phyloP scores from a whole-genome alignment of 2,329 filamentous ascomycete genomes.

The Epichloe brachyelytri region DNA sequence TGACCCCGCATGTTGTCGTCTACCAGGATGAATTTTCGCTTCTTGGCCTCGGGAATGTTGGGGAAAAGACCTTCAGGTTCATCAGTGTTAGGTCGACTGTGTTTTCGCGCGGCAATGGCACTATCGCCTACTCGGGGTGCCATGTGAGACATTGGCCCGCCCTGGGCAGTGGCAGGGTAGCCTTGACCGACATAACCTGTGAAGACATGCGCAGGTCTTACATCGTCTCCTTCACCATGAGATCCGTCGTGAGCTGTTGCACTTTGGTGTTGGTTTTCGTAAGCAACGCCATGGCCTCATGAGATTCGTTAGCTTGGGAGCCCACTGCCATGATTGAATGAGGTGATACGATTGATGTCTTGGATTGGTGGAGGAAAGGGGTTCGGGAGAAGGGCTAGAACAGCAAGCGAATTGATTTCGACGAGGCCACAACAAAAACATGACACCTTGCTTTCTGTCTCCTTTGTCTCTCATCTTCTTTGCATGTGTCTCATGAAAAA shows the following conservation, averaged over 20 bases:
- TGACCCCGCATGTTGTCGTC: constrained; percentile 71
- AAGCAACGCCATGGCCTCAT: constrained; percentile 47
- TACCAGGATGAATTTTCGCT: constrained; percentile 92
- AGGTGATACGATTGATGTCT: background rate
- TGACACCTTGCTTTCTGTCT: background rate
- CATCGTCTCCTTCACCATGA: constrained; percentile 42
- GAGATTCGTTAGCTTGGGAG: background rate
- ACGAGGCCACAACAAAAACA: background rate
- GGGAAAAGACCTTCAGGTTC: constrained; percentile 66
- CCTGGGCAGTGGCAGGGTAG: constrained; percentile 34
- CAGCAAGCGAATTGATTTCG: background rate
- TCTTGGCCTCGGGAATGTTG: constrained; percentile 77
- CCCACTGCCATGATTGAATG: constrained; percentile 1
- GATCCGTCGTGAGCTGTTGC: constrained; percentile 40
- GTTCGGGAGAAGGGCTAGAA: background rate
- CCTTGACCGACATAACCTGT: constrained; percentile 52
- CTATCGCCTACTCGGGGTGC: constrained; percentile 19
- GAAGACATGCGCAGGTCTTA: constrained; percentile 65
- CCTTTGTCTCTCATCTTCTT: background rate
- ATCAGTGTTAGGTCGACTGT: constrained; percentile 35
- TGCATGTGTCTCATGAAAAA: background rate
- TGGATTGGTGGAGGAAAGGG: background rate
- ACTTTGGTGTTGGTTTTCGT: constrained; percentile 51
- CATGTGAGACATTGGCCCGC: constrained; percentile 53
- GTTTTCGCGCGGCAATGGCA: constrained; percentile 24